These are phyloP conservation scores for Lippia alba DNA, from an alignment of 305 asterid species.

Conservation along the genomic window DNA sequence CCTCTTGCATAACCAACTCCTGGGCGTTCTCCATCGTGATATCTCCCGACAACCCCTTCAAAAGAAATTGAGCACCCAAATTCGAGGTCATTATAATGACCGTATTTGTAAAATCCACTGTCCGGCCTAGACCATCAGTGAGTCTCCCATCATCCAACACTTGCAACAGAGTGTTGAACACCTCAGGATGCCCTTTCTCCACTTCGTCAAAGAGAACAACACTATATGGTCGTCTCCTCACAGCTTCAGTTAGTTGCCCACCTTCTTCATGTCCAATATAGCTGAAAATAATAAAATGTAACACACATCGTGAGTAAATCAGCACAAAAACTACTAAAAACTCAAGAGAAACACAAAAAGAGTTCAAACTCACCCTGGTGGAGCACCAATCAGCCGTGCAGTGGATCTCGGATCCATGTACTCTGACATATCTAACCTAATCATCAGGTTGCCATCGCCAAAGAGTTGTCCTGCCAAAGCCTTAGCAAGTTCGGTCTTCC, in stretches of 20 bases:
- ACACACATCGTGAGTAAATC: neutral
- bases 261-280: constrained; percentile 96
- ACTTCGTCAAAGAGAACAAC: constrained; percentile 86
- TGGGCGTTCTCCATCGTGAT: constrained; percentile 71
- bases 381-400: constrained; percentile 88
- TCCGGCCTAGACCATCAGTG: constrained; percentile 88
- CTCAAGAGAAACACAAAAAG: too few species aligned
- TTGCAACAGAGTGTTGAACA: constrained; percentile 81
- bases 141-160: constrained; percentile 88
- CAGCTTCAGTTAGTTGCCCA: constrained; percentile 86
- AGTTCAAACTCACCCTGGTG: constrained; percentile 72
- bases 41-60: constrained; percentile 71
- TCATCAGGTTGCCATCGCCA: constrained; percentile 76
- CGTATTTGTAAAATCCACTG: constrained; percentile 79
- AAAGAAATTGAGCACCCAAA: constrained; percentile 77
- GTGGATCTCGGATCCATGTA: constrained; percentile 95
- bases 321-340: neutral
- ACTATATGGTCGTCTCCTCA: constrained; percentile 90
- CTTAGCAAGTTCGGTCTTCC: constrained; percentile 92
- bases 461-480: constrained; percentile 92
- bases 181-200: constrained; percentile 79
- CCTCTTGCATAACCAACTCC: constrained; percentile 90
- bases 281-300: constrained; percentile 37
- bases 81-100: constrained; percentile 95
- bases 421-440: constrained; percentile 91